Conservation (phyloP, 768 basidiomycete genomes). For the Mycena chlorophos region DNA sequence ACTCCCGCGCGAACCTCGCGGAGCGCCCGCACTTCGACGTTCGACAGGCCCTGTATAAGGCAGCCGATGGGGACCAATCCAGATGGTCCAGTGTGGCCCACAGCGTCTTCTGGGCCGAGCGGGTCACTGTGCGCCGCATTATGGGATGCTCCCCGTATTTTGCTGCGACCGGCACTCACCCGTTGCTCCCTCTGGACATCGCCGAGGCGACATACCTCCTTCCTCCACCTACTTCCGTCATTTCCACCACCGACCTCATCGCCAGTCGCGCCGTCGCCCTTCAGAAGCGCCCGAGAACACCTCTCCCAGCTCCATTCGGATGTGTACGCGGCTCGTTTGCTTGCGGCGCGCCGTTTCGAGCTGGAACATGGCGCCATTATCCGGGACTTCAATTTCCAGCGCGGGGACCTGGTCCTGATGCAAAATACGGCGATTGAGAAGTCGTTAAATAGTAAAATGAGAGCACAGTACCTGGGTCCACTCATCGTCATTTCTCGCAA, state of each 20-base stretch:
- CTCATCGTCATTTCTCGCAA: slow-evolving; percentile 19
- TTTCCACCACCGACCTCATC: not conserved
- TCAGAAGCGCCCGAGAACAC: slow-evolving; percentile 2
- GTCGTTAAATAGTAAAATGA: slow-evolving; percentile 19
- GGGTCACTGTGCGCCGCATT: slow-evolving; percentile 27
- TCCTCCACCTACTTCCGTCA: not conserved
- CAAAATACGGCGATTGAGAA: slow-evolving; percentile 25
- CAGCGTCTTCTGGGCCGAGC: slow-evolving; percentile 38
- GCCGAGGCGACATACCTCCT: slow-evolving; percentile 21
- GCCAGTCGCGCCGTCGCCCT: not conserved
- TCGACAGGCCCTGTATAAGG: slow-evolving; percentile 35
- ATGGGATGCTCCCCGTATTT: slow-evolving; percentile 37
- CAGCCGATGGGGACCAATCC: slow-evolving; percentile 28
- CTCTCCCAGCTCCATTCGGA: not conserved
- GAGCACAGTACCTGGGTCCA: slow-evolving; percentile 25
- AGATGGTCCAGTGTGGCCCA: slow-evolving; percentile 31
- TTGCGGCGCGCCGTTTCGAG: not conserved
- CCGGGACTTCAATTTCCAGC: slow-evolving; percentile 8
- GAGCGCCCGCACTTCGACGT: slow-evolving; percentile 28
- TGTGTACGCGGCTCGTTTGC: not conserved
- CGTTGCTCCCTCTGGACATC: slow-evolving; percentile 5
- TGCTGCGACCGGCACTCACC: slow-evolving; percentile 30
- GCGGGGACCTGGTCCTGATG: slow-evolving; percentile 25
- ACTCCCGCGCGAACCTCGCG: slow-evolving; percentile 32
- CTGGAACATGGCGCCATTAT: slow-evolving; percentile 3